These are phyloP conservation scores for Brettanomyces bruxellensis DNA, from an alignment of 805 yeast genomes.

Conservation along the genomic window DNA sequence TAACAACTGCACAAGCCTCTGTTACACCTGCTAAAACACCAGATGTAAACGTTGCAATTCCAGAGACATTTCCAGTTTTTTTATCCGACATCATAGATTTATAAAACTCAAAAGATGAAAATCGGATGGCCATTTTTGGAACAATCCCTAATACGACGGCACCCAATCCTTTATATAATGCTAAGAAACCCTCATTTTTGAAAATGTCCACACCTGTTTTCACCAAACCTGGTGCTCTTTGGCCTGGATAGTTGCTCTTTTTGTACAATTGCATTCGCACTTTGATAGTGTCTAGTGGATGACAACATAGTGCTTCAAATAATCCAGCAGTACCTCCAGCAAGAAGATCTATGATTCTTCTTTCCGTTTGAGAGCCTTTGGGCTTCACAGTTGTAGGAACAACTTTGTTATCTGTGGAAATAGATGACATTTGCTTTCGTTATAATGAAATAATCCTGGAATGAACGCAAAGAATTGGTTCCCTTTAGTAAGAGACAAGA, in stretches of 20 bases:
- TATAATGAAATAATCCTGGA: too few species aligned
- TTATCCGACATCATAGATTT: conserved; percentile 55
- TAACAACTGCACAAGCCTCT: conserved; percentile 90
- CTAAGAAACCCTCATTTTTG: conserved; percentile 70
- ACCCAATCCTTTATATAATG: conserved; percentile 91
- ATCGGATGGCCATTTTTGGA: conserved; percentile 97
- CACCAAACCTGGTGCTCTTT: conserved; percentile 77
- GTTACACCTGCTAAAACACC: conserved; percentile 98
- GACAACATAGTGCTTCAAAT: conserved; percentile 95
- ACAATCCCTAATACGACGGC: conserved; percentile 97
- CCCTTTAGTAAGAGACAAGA: too few species aligned
- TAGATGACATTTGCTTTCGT: neutral
- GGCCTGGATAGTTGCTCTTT: conserved; percentile 38
- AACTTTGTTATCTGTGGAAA: neutral
- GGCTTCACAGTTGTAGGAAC: neutral
- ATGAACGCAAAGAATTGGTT: too few species aligned
- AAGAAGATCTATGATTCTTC: conserved; percentile 51
- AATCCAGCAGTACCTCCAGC: conserved; percentile 98
- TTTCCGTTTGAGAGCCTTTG: conserved; percentile 14
- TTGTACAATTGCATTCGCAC: conserved; percentile 92
- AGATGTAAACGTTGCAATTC: conserved; percentile 73
- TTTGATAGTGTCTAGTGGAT: conserved; percentile 95
- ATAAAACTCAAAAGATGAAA: conserved; percentile 87
- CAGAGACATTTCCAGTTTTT: conserved; percentile 55
- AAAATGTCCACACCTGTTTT: conserved; percentile 74